Evolutionary conservation across 805 yeast species (phyloP).

Genomic region (Candida awuae): DNA sequence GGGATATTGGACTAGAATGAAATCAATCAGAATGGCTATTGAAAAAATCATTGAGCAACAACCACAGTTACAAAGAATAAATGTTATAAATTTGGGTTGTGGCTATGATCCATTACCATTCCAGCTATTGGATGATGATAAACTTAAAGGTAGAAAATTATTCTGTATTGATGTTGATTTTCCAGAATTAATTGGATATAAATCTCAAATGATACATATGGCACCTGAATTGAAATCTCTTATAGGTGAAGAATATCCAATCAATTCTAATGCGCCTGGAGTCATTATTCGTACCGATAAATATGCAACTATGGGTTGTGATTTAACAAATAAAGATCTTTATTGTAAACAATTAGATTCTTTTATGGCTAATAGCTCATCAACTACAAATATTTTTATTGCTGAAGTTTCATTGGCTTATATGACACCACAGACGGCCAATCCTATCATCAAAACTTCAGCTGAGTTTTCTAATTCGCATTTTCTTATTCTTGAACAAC

Average conservation of each 20-base stretch:
- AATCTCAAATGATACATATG: slow-evolving; percentile 42
- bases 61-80: slow-evolving; percentile 12
- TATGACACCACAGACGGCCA: slow-evolving; percentile 61
- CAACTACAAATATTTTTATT: slow-evolving; percentile 48
- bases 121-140: slow-evolving; percentile 32
- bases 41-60: slow-evolving; percentile 35
- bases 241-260: slow-evolving; percentile 29
- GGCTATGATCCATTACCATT: slow-evolving; percentile 65
- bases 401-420: slow-evolving; percentile 82
- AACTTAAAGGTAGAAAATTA: slow-evolving; percentile 17
- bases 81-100: slow-evolving; percentile 66
- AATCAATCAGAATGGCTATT: slow-evolving; percentile 50
- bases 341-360: slow-evolving; percentile 29
- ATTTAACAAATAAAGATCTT: slow-evolving; percentile 41
- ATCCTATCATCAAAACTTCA: slow-evolving; percentile 45
- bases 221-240: slow-evolving; percentile 40
- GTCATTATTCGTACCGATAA: slow-evolving; percentile 32
- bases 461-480: slow-evolving; percentile 43
- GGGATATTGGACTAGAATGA: slow-evolving; percentile 78
- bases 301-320: slow-evolving; percentile 60
- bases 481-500: slow-evolving; percentile 62
- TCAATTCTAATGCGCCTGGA: slow-evolving; percentile 13
- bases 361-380: slow-evolving; percentile 19
- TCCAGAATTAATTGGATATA: slow-evolving; percentile 55
- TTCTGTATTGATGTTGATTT: slow-evolving; percentile 68